Evolutionary conservation across 148 eudicot species (phyloP).

Genomic region (Gaultheria prostrata): DNA sequence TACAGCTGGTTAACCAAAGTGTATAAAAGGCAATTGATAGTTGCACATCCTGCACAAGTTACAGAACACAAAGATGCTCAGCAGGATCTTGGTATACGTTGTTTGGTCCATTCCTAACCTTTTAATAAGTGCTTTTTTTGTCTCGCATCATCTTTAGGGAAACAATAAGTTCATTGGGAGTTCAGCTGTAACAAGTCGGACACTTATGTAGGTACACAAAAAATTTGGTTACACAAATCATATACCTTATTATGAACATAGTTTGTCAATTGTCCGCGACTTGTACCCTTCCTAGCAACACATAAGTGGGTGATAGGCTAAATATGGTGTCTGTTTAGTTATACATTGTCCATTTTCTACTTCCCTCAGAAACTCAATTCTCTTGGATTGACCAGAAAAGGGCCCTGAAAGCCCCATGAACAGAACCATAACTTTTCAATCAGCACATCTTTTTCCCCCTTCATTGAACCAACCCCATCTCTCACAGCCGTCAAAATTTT

Average conservation of each 20-base stretch:
- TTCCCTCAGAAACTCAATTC: background rate
- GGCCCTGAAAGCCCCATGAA: background rate
- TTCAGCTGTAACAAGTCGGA: background rate
- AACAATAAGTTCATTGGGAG: background rate
- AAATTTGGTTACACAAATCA: background rate
- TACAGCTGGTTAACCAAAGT: background rate
- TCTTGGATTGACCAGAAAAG: background rate
- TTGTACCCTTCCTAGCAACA: background rate
- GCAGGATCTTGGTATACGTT: background rate
- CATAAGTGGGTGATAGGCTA: background rate
- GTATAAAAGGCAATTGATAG: background rate
- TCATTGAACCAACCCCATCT: background rate
- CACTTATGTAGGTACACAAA: background rate
- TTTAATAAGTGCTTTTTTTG: background rate
- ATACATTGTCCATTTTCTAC: background rate
- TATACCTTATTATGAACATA: background rate
- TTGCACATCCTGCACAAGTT: background rate
- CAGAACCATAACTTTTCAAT: background rate
- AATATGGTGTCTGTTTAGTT: background rate
- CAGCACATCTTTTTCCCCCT: background rate
- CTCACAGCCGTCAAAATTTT: background rate
- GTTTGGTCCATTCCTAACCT: background rate
- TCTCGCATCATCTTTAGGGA: background rate
- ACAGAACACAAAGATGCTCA: background rate
- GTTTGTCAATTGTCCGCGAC: background rate